Percentiles rank a stretch among this genome's conserved stretches.
These are phyloP conservation scores for Gymnopilus dilepis DNA, from an alignment of 768 basidiomycete species.

Conservation along the genomic window DNA sequence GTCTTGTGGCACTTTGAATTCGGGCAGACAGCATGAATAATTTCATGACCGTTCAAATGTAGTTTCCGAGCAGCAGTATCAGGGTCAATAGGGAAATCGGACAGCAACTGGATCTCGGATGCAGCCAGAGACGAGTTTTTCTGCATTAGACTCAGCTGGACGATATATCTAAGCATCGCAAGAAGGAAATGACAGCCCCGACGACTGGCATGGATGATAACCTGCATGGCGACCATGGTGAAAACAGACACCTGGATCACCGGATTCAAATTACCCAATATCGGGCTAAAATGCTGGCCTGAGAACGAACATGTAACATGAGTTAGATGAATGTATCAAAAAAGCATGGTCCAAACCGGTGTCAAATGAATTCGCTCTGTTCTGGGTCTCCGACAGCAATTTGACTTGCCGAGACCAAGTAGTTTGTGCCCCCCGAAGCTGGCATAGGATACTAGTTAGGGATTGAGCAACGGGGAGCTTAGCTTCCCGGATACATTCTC, in stretches of 20 bases:
- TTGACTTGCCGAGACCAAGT: not conserved
- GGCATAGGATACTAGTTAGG: not conserved
- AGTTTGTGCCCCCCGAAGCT: not conserved
- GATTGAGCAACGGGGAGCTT: not conserved
- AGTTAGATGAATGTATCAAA: not conserved
- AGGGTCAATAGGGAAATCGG: conserved; percentile 1
- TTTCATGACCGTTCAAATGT: conserved; percentile 9
- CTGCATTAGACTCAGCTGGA: conserved; percentile 8
- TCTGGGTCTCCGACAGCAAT: not conserved
- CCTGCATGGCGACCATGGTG: conserved; percentile 14
- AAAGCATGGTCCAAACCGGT: not conserved
- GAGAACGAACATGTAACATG: not conserved
- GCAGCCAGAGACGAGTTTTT: not conserved
- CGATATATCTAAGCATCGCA: conserved; percentile 15
- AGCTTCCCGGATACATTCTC: not conserved
- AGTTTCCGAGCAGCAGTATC: conserved; percentile 3
- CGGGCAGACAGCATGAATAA: conserved; percentile 23
- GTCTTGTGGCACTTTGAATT: conserved; percentile 19
- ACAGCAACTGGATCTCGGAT: not conserved
- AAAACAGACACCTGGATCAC: conserved; percentile 16
- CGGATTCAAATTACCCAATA: conserved; percentile 12
- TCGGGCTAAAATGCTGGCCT: conserved; percentile 17
- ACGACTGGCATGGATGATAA: conserved; percentile 6
- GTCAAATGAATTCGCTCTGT: not conserved
- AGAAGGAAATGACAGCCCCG: conserved; percentile 16